A percentile compares a stretch with the other conserved stretches of the same genome.
These are phyloP conservation scores for Pseudomicrostroma phylloplanum DNA, from an alignment of 1,284 basidiomycete genomes.

Conservation along the genomic window DNA sequence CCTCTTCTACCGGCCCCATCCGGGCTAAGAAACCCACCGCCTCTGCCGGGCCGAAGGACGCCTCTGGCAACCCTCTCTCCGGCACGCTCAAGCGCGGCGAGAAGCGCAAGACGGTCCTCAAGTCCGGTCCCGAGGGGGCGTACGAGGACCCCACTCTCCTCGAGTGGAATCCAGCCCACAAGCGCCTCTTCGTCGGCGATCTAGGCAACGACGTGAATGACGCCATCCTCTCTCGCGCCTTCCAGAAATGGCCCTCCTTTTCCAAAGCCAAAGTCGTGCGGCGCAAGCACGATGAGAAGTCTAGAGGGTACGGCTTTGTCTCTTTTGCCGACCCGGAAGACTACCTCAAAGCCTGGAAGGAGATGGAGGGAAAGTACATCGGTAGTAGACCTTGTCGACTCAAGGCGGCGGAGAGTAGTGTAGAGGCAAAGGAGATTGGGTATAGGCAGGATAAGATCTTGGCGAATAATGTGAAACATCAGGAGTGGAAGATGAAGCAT, in stretches of 20 bases:
- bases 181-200: constrained; percentile 94
- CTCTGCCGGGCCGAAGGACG: constrained; percentile 21
- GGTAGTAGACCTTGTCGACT: constrained; percentile 44
- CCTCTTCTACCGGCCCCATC: not conserved
- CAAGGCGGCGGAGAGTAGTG: constrained; percentile 44
- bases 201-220: constrained; percentile 97
- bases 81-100: constrained; percentile 67
- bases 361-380: constrained; percentile 79
- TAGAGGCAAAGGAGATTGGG: constrained; percentile 39
- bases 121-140: constrained; percentile 87
- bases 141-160: constrained; percentile 97
- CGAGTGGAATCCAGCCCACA: constrained; percentile 99
- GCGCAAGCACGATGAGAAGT: constrained; percentile 74
- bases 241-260: constrained; percentile 81
- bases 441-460: constrained; percentile 45
- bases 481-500: constrained; percentile 26
- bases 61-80: constrained; percentile 21
- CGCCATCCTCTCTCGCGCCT: constrained; percentile 82
- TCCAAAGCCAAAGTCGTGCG: constrained; percentile 89
- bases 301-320: constrained; percentile 87
- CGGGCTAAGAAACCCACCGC: constrained; percentile 9
- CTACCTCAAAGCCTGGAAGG: constrained; percentile 96
- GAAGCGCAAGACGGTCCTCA: constrained; percentile 84
- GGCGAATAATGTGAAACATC: constrained; percentile 36
- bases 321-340: constrained; percentile 98